phyloP scores from a whole-genome alignment of 1,284 basidiomycete species.

The Cutaneotrichosporon dermatis region DNA sequence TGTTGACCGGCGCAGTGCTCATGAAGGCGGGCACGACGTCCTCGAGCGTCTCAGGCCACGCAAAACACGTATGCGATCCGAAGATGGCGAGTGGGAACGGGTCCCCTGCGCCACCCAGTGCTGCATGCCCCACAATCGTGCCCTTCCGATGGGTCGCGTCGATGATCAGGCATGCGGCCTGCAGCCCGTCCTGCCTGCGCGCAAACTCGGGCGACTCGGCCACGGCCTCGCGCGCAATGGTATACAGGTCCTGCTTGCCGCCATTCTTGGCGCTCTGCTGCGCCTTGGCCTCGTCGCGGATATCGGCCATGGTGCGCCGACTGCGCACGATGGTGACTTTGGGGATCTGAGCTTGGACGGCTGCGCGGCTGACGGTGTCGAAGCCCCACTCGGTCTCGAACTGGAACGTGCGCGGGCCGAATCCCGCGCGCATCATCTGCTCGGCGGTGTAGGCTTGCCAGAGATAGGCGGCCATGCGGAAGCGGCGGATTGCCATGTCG shows the following conservation, averaged over 20 bases:
- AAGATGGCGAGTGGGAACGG: conserved; percentile 7
- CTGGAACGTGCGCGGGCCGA: conserved; percentile 10
- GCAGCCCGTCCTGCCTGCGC: background rate
- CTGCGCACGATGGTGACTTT: conserved; percentile 11
- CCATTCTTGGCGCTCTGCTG: conserved; percentile 7
- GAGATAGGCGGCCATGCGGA: conserved; percentile 13
- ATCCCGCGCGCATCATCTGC: conserved; percentile 11
- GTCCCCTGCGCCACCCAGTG: conserved; percentile 1
- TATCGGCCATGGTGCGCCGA: background rate
- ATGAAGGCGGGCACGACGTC: conserved; percentile 4
- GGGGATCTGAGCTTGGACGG: background rate
- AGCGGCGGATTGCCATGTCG: conserved; percentile 7
- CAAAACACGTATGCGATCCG: conserved; percentile 6
- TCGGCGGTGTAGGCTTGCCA: conserved; percentile 11
- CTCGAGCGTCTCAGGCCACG: conserved; percentile 6
- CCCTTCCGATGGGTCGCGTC: conserved; percentile 3
- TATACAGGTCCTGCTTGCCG: background rate
- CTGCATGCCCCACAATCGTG: conserved; percentile 9
- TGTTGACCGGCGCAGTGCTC: background rate
- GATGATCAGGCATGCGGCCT: conserved; percentile 4
- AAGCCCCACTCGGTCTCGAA: conserved; percentile 6
- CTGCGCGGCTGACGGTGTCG: conserved; percentile 3
- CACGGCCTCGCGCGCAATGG: conserved; percentile 2
- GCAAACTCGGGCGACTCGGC: conserved; percentile 6
- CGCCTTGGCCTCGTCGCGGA: conserved; percentile 4